Base-by-base conservation (phyloP, 768 basidiomycete species). In the Rhizopogon vesiculosus region DNA sequence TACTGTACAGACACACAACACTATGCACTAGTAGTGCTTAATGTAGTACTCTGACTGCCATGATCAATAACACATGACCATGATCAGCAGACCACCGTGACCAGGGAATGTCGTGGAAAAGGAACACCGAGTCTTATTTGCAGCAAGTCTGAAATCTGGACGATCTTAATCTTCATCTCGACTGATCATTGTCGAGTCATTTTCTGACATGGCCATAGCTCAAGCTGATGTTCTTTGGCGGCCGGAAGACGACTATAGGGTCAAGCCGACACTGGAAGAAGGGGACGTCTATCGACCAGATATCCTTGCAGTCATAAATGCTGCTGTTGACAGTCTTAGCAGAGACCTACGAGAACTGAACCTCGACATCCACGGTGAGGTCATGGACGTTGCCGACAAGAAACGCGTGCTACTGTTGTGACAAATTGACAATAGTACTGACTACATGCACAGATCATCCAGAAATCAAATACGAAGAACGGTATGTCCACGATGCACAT, bases 341-440 rank as follows among this genome's bases (percentile, higher is more conserved):
- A 60, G 63, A 1, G 82, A 86, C 42, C 66, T 89, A 42, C 73
- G 80, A 48, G 70, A 63, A 42, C 70, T 90, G 15, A 89, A 86
- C 64, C 68, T 87, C 41, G 83, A 87, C 62, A 86, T 90, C 18
- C 86, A 87, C 59, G 77, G 86, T 85, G 61, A 10, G 29, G 3
- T 7, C 15, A 29, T 55, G 7, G 35, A 19, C 25, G 22, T 48
- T 19, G 4, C 46, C 7, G 7, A 49, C 33, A 22, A 42, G 33
- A 9, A 29, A 18, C n/a, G 18, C n/a, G 28, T 55, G 13, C 40
- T 38, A 16, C 18, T 40, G 50, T 28, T 31, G 58, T 50, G n/a
- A n/a, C n/a, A 22, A n/a, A n/a, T n/a, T n/a, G n/a, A n/a, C n/a
- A n/a, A 22, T 22, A 22, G 22, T 22, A 22, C 22, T 22, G 22